Evolutionary conservation across 495 filamentous ascomycete genomes (phyloP), one percentile per base, ranked within the genome.

Genomic region (Daldinia childiae): DNA sequence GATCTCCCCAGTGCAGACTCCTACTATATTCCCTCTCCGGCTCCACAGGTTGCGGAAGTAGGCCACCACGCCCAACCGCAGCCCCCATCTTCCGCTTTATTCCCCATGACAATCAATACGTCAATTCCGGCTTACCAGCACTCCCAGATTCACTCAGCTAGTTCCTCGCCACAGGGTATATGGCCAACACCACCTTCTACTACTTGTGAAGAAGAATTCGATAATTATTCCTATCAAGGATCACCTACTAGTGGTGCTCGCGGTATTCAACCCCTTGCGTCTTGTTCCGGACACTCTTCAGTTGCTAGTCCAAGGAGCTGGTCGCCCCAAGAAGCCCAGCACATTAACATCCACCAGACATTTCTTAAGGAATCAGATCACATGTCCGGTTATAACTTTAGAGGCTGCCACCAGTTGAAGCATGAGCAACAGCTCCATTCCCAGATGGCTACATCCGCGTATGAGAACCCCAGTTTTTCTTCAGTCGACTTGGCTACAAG

Each of bases 161-260:
- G 62, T 29, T 62, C 61, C 21, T 72, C 66, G 0, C 64, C 71
- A 9, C 66, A 70, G 24, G 34, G 62, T 59, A 48, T 67, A 51
- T 67, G 58, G 62, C 61, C 71, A 4, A 74, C 71, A 9, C 71
- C 71, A 11, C 71, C 71, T n/a, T 71, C 71, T n/a, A 74, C 66
- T 12, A 60, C 62, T 6, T 71, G 56, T 57, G 71, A 74, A 62
- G 64, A 50, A 17, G 72, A 75, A 4, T 19, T 63, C 4, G 70
- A 76, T 2, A 21, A 56, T 4, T 73, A 65, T 26, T 67, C 69
- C 8, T 76, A 64, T 43, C 65, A 70, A 45, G 65, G 60, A 17
- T 76, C 74, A 6, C 73, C 73, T 4, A 21, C 45, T 0, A 69
- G 66, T 36, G 61, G 29, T 14, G 17, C 27, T 12, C 38, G 54